Conservation (phyloP, 306 rosid genomes). For the Vigna hirtella region DNA sequence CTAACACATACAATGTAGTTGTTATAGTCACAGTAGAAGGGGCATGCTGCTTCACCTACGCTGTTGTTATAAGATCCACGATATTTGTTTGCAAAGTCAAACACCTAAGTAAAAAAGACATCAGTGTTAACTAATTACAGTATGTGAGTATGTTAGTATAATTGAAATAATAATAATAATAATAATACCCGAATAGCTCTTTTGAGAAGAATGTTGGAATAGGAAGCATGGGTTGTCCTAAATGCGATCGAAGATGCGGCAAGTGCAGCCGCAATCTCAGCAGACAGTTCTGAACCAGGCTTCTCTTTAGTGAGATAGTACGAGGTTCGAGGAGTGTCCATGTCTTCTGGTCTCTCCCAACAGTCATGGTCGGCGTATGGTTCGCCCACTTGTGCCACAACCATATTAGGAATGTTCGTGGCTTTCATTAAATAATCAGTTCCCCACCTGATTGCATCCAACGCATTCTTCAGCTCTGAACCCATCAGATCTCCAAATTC, state of each 20-base stretch:
- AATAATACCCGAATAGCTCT: constrained; percentile 42
- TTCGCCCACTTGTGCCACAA: constrained; percentile 57
- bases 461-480: constrained; percentile 39
- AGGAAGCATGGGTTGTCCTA: not conserved
- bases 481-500: constrained; percentile 60
- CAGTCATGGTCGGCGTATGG: constrained; percentile 47
- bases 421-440: constrained; percentile 61
- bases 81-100: constrained; percentile 55
- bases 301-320: not conserved
- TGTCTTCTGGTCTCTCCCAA: constrained; percentile 70
- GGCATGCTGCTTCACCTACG: constrained; percentile 47
- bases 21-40: constrained; percentile 57
- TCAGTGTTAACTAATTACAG: not conserved
- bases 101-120: constrained; percentile 40
- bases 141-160: not conserved
- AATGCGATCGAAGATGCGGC: constrained; percentile 60
- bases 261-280: constrained; percentile 57
- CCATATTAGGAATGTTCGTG: not conserved
- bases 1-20: constrained; percentile 53
- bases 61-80: constrained; percentile 54
- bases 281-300: constrained; percentile 59
- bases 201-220: constrained; percentile 39
- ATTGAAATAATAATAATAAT: not conserved
- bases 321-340: constrained; percentile 54
- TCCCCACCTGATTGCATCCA: constrained; percentile 61